phyloP scores from a whole-genome alignment of 2,329 filamentous ascomycete genomes.

The Pseudopyricularia cyperi region DNA sequence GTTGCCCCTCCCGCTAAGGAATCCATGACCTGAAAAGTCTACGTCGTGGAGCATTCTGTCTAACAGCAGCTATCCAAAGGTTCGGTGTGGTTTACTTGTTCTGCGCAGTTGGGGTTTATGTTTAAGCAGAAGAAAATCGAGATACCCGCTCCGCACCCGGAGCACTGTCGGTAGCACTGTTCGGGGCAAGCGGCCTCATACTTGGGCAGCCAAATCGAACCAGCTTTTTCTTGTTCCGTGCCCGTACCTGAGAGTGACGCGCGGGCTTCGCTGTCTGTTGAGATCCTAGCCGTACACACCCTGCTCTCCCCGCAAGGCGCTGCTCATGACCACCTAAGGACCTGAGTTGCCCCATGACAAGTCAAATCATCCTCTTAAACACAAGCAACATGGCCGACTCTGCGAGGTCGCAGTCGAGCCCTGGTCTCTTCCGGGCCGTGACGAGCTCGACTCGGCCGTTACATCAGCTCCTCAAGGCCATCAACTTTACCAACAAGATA shows the following conservation, averaged over 20 bases:
- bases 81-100: constrained; percentile 97
- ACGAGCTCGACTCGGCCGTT: constrained; percentile 68
- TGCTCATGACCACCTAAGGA: too few species aligned
- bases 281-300: neutral
- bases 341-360: neutral
- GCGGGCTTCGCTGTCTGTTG: constrained; percentile 5
- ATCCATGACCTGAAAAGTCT: neutral
- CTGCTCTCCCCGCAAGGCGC: too few species aligned
- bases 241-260: constrained; percentile 9
- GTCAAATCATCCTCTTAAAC: neutral
- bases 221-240: neutral
- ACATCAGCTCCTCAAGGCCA: constrained; percentile 47
- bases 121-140: constrained; percentile 37
- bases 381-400: neutral
- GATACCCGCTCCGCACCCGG: constrained; percentile 22
- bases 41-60: constrained; percentile 3
- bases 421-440: constrained; percentile 58
- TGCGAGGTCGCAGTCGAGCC: constrained; percentile 4
- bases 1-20: constrained; percentile 18
- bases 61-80: constrained; percentile 29
- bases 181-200: neutral
- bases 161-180: neutral
- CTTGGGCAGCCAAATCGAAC: neutral
- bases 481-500: constrained; percentile 44
- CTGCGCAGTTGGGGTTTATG: constrained; percentile 96